A percentile compares a stretch with the other conserved stretches of the same genome.
phyloP scores from a whole-genome alignment of 2,329 filamentous ascomycete species.

The Sporothrix pseudoabietina region DNA sequence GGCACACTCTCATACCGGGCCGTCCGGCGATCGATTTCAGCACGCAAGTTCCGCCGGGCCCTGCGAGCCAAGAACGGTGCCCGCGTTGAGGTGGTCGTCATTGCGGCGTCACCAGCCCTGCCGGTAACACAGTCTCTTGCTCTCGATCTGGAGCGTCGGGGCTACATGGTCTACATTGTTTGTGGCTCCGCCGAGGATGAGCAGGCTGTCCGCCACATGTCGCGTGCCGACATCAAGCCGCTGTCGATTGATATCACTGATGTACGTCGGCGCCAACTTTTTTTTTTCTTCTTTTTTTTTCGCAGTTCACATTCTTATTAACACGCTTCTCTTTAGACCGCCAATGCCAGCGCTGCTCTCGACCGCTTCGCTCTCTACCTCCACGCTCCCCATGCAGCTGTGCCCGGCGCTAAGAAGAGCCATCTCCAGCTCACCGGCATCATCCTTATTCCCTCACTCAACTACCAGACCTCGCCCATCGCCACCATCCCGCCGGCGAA shows the following conservation, averaged over 20 bases:
- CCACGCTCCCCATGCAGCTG: constrained; percentile 72
- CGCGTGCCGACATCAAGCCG: constrained; percentile 78
- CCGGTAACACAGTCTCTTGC: constrained; percentile 82
- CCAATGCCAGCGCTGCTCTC: constrained; percentile 67
- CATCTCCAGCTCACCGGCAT: constrained; percentile 76
- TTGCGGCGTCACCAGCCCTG: constrained; percentile 84
- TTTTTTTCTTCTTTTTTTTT: not conserved
- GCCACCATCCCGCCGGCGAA: constrained; percentile 80
- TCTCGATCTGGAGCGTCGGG: constrained; percentile 83
- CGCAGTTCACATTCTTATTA: no score
- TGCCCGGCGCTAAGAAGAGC: constrained; percentile 74
- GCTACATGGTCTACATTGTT: constrained; percentile 91
- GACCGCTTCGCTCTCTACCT: constrained; percentile 72
- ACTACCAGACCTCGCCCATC: constrained; percentile 80
- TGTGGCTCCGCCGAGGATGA: constrained; percentile 87
- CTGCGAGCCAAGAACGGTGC: constrained; percentile 79
- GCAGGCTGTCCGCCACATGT: constrained; percentile 71
- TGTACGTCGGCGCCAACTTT: constrained; percentile 50
- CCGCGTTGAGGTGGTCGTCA: constrained; percentile 80
- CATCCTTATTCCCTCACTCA: constrained; percentile 77
- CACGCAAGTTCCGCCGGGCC: constrained; percentile 71
- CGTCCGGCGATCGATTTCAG: constrained; percentile 56
- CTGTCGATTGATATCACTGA: constrained; percentile 82
- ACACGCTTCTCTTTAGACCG: constrained; percentile 53
- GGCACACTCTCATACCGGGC: constrained; percentile 63